Evolutionary conservation across 768 basidiomycete species (phyloP).

Genomic region (Hemileccinum impolitum): DNA sequence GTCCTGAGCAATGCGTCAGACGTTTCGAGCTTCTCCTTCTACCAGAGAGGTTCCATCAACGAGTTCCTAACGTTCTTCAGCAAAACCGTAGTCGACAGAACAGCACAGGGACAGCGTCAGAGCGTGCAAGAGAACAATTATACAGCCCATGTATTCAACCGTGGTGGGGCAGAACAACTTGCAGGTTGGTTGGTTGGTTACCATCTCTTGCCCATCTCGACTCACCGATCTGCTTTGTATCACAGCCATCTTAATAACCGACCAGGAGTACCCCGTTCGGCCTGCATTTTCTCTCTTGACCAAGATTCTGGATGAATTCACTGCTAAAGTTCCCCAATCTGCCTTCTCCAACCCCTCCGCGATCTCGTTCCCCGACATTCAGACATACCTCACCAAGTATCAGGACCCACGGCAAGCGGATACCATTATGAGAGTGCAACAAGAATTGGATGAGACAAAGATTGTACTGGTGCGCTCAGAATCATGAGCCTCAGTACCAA

Average conservation of each 20-base stretch:
- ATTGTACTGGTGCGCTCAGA: constrained; percentile 76
- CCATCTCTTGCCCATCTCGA: neutral
- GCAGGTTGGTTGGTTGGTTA: constrained; percentile 62
- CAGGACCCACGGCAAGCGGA: constrained; percentile 98
- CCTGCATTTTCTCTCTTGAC: constrained; percentile 94
- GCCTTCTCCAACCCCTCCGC: constrained; percentile 61
- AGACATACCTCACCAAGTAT: constrained; percentile 82
- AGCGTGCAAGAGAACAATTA: constrained; percentile 93
- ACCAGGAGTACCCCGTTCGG: constrained; percentile 94
- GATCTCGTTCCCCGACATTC: constrained; percentile 75
- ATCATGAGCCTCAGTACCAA: neutral
- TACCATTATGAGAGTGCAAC: constrained; percentile 97
- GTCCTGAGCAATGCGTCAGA: constrained; percentile 71
- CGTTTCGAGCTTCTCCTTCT: constrained; percentile 90
- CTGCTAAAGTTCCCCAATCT: constrained; percentile 70
- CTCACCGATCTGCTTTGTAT: constrained; percentile 1
- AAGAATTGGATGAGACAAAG: constrained; percentile 98
- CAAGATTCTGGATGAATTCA: constrained; percentile 92
- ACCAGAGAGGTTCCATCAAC: constrained; percentile 79
- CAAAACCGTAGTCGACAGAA: constrained; percentile 89
- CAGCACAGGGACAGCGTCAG: constrained; percentile 83
- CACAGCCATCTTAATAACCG: constrained; percentile 86
- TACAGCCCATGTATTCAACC: constrained; percentile 90
- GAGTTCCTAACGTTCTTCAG: constrained; percentile 96
- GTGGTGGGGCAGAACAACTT: constrained; percentile 80